These are phyloP conservation scores for Phytophthora idaei DNA, from an alignment of 352 stramenopile genomes.

Conservation along the genomic window DNA sequence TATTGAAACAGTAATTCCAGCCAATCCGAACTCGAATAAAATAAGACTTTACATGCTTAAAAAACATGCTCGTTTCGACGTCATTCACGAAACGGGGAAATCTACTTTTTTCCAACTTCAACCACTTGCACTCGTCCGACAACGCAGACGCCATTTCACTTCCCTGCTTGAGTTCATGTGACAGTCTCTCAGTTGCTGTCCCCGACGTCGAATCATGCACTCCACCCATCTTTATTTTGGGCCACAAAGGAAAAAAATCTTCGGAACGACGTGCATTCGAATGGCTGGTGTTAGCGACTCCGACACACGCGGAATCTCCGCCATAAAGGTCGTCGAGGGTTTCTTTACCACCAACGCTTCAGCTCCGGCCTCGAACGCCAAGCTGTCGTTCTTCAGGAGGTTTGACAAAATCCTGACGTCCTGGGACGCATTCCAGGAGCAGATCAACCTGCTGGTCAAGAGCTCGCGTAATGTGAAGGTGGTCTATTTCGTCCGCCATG, in stretches of 20 bases:
- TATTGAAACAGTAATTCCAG: too few relatives aligned
- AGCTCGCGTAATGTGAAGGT: constrained; percentile 52
- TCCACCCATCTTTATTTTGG: too few relatives aligned
- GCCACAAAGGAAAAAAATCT: too few relatives aligned
- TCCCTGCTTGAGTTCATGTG: background rate
- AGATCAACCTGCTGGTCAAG: constrained; percentile 17
- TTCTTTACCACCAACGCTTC: constrained; percentile 15
- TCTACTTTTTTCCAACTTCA: constrained; percentile 4
- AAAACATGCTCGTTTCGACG: too few relatives aligned
- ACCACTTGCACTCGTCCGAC: constrained; percentile 2
- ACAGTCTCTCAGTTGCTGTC: constrained; percentile 4
- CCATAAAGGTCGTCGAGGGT: constrained; percentile 16
- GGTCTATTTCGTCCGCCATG: constrained; percentile 77
- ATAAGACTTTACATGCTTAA: too few relatives aligned
- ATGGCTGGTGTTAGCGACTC: background rate
- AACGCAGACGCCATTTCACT: background rate
- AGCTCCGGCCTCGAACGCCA: background rate
- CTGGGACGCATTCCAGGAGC: constrained; percentile 29
- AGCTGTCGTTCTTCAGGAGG: constrained; percentile 34
- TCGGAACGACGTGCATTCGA: background rate
- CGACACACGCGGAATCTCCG: background rate
- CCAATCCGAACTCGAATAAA: too few relatives aligned
- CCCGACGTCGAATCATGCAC: too few relatives aligned
- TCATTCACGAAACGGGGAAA: background rate
- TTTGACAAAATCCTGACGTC: constrained; percentile 29